Base-by-base conservation (phyloP, 192 early-diverging fungal genomes). In the Coemansia sp. region DNA sequence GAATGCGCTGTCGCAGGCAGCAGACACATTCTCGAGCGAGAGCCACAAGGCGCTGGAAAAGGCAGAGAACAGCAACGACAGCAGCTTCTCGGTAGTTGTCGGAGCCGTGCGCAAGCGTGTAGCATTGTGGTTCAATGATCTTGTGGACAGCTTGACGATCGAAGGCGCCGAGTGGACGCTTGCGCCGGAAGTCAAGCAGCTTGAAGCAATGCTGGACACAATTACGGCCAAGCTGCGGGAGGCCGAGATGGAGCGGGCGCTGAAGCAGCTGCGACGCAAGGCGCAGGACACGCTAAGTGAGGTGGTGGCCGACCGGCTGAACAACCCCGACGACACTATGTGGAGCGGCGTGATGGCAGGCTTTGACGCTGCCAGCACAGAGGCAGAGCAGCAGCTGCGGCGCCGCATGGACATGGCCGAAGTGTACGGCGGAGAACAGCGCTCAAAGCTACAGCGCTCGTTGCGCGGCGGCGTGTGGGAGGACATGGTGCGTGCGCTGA, bases 1-100 rank as follows among this genome's bases (percentile, higher is more conserved):
- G 59, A 99, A 97, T 64, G 71, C 94, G 15, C 83, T 89, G 75
- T 90, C 94, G 60, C 81, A 80, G 54, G 87, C 89, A 0, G 72
- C 93, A 1, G 82, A 67, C 6, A 61, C 81, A 36, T 99, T 97
- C 65, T 83, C 88, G 0, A 80, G 46, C 36, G 52, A 75, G 25
- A 54, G 65, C 34, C 59, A 68, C 12, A 22, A 77, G 62, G 74
- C 69, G 26, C 76, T 89, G 54, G 84, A 86, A 28, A 83, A 73
- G 2, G 85, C 84, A 2, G 50, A 26, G 31, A 34, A 7, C 31
- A 34, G 31, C 26, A 22, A 20, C 1, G 59, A 69, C 19, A 75
- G 80, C 26, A 85, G 88, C 46, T 95, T 98, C 76, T 83, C 85
- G 8, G 71, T 36, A 21, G 60, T 71, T 31, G 72, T 81, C 3